These are phyloP conservation scores for Waltiozyma sp. DNA, from an alignment of 1,139 yeast species.

Conservation along the genomic window DNA sequence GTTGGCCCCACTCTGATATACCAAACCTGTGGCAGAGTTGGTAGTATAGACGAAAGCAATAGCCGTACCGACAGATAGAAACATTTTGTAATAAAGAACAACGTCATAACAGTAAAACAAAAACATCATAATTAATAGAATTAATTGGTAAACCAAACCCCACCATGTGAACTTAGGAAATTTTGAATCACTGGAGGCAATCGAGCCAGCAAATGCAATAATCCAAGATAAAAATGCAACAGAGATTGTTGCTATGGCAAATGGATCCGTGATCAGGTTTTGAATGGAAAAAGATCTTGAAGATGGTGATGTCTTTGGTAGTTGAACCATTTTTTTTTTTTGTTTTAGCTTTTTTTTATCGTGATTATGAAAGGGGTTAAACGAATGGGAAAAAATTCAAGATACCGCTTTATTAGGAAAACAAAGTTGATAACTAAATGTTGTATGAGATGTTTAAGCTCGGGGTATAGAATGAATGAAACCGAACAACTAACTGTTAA, in stretches of 20 bases:
- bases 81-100: constrained; percentile 54
- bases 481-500: not conserved
- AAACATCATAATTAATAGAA: constrained; percentile 45
- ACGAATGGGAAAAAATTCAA: too few relatives aligned
- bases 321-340: not conserved
- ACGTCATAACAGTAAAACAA: constrained; percentile 56
- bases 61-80: constrained; percentile 24
- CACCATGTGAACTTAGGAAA: constrained; percentile 93
- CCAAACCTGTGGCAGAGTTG: constrained; percentile 69
- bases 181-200: constrained; percentile 36
- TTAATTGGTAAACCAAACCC: constrained; percentile 80
- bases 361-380: too few relatives aligned
- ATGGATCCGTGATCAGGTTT: constrained; percentile 56
- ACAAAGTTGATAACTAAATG: too few relatives aligned
- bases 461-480: not conserved
- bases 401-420: too few relatives aligned
- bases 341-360: not conserved
- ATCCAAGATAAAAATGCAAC: constrained; percentile 67
- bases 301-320: constrained; percentile 1
- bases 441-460: not conserved
- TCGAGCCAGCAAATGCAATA: constrained; percentile 78
- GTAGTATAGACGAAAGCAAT: constrained; percentile 72
- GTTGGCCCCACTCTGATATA: constrained; percentile 54
- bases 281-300: constrained; percentile 22
- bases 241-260: constrained; percentile 56